Conservation (phyloP, 805 yeast genomes). For the Yarrowia sp. region DNA sequence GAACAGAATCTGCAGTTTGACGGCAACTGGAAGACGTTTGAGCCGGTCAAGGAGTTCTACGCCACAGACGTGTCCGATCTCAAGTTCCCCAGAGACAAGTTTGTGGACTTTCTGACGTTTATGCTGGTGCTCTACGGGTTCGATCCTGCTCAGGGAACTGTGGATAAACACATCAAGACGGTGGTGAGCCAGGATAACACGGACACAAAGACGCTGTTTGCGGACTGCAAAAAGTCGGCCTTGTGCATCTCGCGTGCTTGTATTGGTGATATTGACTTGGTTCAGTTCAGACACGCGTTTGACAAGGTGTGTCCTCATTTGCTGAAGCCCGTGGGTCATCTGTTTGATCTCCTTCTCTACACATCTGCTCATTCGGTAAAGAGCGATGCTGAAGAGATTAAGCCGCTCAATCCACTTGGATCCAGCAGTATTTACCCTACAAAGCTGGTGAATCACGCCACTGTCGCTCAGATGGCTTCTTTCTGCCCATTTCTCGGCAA, state of each 20-base stretch:
- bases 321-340: slow-evolving; percentile 46
- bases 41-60: slow-evolving; percentile 3
- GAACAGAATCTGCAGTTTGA: neutral
- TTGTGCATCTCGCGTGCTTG: slow-evolving; percentile 1
- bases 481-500: slow-evolving; percentile 38
- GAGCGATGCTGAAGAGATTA: slow-evolving; percentile 27
- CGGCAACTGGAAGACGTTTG: slow-evolving; percentile 14
- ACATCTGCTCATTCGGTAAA: slow-evolving; percentile 30
- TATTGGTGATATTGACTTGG: neutral
- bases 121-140: slow-evolving; percentile 6
- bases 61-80: neutral
- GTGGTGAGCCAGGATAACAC: slow-evolving; percentile 5
- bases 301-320: slow-evolving; percentile 41
- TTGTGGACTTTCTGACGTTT: slow-evolving; percentile 3
- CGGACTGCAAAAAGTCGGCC: neutral
- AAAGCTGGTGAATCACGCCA: slow-evolving; percentile 44
- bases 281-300: slow-evolving; percentile 31
- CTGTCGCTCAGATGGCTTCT: slow-evolving; percentile 45
- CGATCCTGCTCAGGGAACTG: slow-evolving; percentile 11
- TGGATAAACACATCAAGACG: neutral
- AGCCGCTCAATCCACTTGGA: neutral
- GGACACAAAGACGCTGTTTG: neutral
- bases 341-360: slow-evolving; percentile 48
- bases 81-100: neutral
- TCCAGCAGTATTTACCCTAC: slow-evolving; percentile 33